Evolutionary conservation across 805 yeast genomes (phyloP).

Genomic region (Lipomyces orientalis): DNA sequence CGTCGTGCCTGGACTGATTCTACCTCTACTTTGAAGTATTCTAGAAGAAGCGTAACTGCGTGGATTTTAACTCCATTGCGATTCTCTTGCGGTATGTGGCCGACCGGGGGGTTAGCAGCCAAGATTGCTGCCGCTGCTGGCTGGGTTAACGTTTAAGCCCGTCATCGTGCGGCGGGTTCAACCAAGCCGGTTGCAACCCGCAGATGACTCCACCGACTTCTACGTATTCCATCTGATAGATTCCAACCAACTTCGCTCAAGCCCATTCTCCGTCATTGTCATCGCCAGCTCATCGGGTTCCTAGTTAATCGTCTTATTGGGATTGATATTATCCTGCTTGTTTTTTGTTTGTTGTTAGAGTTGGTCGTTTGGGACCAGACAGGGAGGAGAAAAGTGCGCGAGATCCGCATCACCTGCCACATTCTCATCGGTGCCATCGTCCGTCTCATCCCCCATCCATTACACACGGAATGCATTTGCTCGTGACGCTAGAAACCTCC

Average conservation of each 20-base stretch:
- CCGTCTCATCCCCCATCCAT: background rate
- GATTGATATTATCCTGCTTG: background rate
- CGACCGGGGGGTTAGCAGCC: too few species aligned
- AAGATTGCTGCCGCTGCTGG: background rate
- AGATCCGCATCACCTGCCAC: background rate
- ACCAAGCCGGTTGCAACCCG: background rate
- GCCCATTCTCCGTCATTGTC: background rate
- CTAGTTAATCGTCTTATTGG: background rate
- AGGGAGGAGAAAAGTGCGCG: background rate
- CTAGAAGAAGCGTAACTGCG: background rate
- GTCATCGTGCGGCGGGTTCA: background rate
- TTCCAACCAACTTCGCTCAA: background rate
- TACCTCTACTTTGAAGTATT: background rate
- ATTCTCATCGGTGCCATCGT: background rate
- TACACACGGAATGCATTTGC: conserved; percentile 54
- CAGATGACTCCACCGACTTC: background rate
- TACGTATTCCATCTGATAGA: background rate
- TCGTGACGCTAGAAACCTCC: conserved; percentile 56
- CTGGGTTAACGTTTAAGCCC: background rate
- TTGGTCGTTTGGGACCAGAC: background rate
- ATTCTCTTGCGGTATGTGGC: too few species aligned
- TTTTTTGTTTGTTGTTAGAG: background rate
- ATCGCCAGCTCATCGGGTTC: background rate
- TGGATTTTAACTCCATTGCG: background rate
- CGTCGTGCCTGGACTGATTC: background rate